Percentiles rank a stretch among this genome's conserved stretches.
These are phyloP conservation scores for Suillus subluteus DNA, from an alignment of 768 basidiomycete genomes.

Conservation along the genomic window DNA sequence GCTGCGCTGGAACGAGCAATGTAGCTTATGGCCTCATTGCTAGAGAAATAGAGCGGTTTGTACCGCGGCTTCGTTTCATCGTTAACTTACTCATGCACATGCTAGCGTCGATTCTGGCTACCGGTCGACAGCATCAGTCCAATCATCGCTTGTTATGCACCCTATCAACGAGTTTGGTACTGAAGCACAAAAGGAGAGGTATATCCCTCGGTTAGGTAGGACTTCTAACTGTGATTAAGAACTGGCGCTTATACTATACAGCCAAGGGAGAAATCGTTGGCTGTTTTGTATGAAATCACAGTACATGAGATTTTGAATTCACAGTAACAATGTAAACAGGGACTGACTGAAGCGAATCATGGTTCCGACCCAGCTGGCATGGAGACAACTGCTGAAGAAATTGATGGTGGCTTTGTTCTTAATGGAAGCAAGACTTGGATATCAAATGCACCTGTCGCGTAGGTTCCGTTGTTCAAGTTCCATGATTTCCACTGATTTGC, in stretches of 20 bases:
- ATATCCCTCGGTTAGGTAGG: conserved; percentile 80
- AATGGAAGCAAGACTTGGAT: conserved; percentile 99
- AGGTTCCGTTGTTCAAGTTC: conserved; percentile 33
- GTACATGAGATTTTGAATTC: neutral
- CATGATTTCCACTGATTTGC: conserved; percentile 15
- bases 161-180: conserved; percentile 89
- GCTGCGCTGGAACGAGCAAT: conserved; percentile 88
- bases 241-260: conserved; percentile 30
- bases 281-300: conserved; percentile 74
- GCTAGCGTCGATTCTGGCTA: conserved; percentile 93
- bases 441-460: conserved; percentile 91
- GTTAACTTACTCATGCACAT: neutral
- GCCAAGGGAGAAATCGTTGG: conserved; percentile 88
- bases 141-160: conserved; percentile 97
- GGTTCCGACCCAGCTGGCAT: conserved; percentile 98
- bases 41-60: conserved; percentile 88
- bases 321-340: conserved; percentile 47
- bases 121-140: conserved; percentile 92
- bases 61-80: neutral
- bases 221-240: conserved; percentile 1
- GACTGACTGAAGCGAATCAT: conserved; percentile 94
- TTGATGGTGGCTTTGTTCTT: conserved; percentile 81
- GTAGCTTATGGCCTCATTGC: conserved; percentile 96
- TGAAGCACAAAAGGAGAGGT: conserved; percentile 89
- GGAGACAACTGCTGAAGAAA: conserved; percentile 90